These are phyloP conservation scores for Zopfia rhizophila DNA, from an alignment of 2,329 filamentous ascomycete species.

Conservation along the genomic window DNA sequence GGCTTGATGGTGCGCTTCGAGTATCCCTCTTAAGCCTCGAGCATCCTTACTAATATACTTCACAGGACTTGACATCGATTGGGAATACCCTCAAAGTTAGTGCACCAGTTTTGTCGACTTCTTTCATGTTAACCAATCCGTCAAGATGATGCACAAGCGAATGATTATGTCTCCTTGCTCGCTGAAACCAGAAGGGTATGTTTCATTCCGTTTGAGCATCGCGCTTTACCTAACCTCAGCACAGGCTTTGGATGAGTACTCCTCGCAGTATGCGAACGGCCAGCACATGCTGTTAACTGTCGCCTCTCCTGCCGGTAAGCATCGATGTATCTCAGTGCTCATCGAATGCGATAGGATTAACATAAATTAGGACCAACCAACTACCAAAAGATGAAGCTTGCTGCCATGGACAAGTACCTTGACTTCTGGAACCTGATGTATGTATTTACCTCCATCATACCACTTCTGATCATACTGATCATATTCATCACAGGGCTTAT, in stretches of 20 bases:
- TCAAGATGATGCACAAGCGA: conserved; percentile 14
- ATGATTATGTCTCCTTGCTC: conserved; percentile 19
- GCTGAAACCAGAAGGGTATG: conserved; percentile 34
- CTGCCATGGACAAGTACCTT: conserved; percentile 58
- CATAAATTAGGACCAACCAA: conserved; percentile 52
- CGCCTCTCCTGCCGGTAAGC: conserved; percentile 55
- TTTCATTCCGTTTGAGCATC: neutral
- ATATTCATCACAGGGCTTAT: conserved; percentile 69
- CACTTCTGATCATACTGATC: neutral
- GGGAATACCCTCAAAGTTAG: conserved; percentile 15
- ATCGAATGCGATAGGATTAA: too few species aligned
- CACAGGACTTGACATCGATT: conserved; percentile 49
- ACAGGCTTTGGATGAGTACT: conserved; percentile 56
- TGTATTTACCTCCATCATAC: neutral
- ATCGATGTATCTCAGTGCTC: neutral
- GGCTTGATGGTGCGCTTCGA: conserved; percentile 44
- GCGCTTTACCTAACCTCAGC: neutral
- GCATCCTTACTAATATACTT: neutral
- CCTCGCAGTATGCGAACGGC: conserved; percentile 48
- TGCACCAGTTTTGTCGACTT: neutral
- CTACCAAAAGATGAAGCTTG: conserved; percentile 56
- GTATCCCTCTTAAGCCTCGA: neutral
- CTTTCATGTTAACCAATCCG: neutral
- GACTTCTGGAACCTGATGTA: conserved; percentile 73
- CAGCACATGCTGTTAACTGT: conserved; percentile 59